phyloP scores from a whole-genome alignment of 1,139 yeast species.

The Pichia terricola region DNA sequence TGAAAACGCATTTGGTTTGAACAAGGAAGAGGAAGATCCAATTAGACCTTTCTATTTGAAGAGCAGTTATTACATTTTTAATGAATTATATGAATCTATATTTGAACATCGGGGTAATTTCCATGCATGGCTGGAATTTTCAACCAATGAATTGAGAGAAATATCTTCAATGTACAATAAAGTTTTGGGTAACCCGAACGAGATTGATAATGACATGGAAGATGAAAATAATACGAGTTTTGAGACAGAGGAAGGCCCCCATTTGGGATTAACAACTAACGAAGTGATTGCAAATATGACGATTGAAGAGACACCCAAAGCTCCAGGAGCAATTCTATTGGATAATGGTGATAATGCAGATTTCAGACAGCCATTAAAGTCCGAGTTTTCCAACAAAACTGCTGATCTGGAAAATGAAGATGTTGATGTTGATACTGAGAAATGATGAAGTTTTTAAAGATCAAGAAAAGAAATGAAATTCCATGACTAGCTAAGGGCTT shows the following conservation, averaged over 20 bases:
- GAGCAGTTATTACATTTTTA: constrained; percentile 23
- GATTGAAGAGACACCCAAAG: constrained; percentile 14
- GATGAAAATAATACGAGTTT: constrained; percentile 4
- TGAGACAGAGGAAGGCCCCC: constrained; percentile 1
- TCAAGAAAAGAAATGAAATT: neutral
- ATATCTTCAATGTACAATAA: constrained; percentile 92
- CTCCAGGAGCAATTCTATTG: constrained; percentile 21
- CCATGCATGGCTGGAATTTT: constrained; percentile 68
- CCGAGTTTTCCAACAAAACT: neutral
- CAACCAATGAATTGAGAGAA: constrained; percentile 69
- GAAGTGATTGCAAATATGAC: constrained; percentile 10
- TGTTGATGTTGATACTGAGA: constrained; percentile 4
- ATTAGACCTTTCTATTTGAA: constrained; percentile 22
- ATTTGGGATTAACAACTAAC: constrained; percentile 7
- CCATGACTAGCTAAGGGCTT: neutral
- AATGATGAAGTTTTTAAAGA: constrained; percentile 11
- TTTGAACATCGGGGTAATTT: constrained; percentile 24
- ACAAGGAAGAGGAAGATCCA: constrained; percentile 21
- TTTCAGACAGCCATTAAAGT: constrained; percentile 5
- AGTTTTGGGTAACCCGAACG: constrained; percentile 64
- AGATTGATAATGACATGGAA: constrained; percentile 15
- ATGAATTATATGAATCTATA: constrained; percentile 22
- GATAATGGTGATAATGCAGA: constrained; percentile 26
- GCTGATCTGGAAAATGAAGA: constrained; percentile 12
- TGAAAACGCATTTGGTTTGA: constrained; percentile 23